Evolutionary conservation across 208 protist species (phyloP), one percentile per base, ranked within the genome.

Genomic region (Angomonas deanei): DNA sequence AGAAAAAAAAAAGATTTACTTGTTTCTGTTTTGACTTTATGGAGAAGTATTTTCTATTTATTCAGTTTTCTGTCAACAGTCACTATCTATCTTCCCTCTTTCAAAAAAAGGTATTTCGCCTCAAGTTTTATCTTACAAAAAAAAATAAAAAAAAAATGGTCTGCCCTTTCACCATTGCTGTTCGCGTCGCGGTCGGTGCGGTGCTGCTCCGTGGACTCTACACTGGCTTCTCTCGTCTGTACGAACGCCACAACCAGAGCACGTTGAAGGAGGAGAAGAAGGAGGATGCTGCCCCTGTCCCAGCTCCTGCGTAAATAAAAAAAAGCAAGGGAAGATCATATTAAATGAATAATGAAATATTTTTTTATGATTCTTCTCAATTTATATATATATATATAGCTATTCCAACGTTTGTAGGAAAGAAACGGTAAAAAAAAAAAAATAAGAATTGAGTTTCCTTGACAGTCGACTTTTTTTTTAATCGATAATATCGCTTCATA

Each of bases 161-260:
- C 60, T 84, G 78, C 64, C 78, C 78, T 27, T 78, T 84, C 47
- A 54, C 57, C 21, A 36, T 75, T 21, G 74, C 57, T 13, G 64
- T 84, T 13, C 73, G 70, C 33, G 61, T 73, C 24, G 67, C 58
- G 11, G 49, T 81, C n/a, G 66, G 56, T 11, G 32, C 66, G 38
- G 19, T 80, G 11, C 32, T 84, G 17, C 57, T 57, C 33, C 80
- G 71, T 54, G 47, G 33, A 28, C 49, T 81, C 21, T 67, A 78
- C 64, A 63, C 74, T 23, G 75, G 64, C 11, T 50, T 79, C 27
- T 48, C 31, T 64, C 68, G 57, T 24, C 21, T 24, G 15, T 26
- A 52, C 8, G 31, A 28, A 19, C 42, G 47, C 2, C 21, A 11
- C 23, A 53, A 53, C 23, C 47, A 24, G 47, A 53, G n/a, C 23